Evolutionary conservation across 164 flowering plant genomes (phyloP).

Genomic region (Piper longum): DNA sequence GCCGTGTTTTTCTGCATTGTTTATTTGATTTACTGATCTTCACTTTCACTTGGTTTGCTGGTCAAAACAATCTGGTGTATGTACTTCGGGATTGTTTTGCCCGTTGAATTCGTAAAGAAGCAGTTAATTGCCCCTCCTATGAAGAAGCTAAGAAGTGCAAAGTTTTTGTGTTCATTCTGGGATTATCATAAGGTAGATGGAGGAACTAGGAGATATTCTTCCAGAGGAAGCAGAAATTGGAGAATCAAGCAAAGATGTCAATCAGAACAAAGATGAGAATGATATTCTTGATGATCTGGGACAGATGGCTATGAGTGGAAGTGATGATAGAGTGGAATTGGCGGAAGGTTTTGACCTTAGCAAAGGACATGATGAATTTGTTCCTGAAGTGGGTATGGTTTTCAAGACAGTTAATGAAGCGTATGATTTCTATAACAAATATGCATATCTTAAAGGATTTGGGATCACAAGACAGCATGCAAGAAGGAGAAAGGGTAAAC

Average conservation of each 20-base stretch:
- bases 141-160: not conserved
- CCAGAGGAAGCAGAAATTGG: not conserved
- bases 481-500: not conserved
- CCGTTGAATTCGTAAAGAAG: not conserved
- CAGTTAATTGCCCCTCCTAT: not conserved
- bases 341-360: not conserved
- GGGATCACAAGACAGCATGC: not conserved
- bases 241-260: not conserved
- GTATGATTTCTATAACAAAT: not conserved
- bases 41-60: not conserved
- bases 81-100: not conserved
- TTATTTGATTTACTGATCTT: not conserved
- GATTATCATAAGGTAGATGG: not conserved
- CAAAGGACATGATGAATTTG: not conserved
- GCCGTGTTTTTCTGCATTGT: not conserved
- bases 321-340: not conserved
- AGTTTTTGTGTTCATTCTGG: not conserved
- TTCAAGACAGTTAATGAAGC: constrained; percentile 1
- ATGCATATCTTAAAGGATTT: constrained; percentile 1
- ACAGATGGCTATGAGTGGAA: not conserved
- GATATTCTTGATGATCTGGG: not conserved
- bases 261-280: not conserved
- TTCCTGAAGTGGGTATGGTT: constrained; percentile 4
- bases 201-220: not conserved
- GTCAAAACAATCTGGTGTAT: not conserved